Base-by-base conservation (phyloP, 2,329 filamentous ascomycete species). In the Penicillium capsulatum region DNA sequence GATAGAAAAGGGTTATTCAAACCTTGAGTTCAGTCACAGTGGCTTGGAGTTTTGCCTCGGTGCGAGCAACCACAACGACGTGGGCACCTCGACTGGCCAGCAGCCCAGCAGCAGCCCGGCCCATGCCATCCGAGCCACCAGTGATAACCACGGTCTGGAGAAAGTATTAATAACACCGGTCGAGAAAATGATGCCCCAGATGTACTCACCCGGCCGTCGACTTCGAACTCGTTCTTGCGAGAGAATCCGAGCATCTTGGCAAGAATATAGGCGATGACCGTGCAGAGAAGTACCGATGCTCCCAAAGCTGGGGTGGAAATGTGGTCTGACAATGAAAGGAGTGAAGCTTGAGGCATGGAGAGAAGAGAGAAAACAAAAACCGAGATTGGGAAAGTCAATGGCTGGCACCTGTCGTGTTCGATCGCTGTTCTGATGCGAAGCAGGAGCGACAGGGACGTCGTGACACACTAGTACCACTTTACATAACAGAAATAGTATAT, bases 91-190 rank as follows among this genome's bases (percentile, higher is more conserved):
- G 90, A 34, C 77, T 71, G 2, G 91, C 77, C 31, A 98, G 79
- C 51, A 89, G 75, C 36, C 79, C 75, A 4, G 83, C 89, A 14
- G 83, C 79, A 36, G 80, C 80, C 53, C 82, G 80, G 44, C 92
- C 92, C 84, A 96, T 87, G 42, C 92, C 92, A 60, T 96, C 86
- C 0, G 92, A 96, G 20, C 83, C 89, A 32, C 92, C 92, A 0
- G 92, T 98, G 36, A 98, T 73, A 39, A 97, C 73, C 36, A 94
- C 75, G 2, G 90, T 95, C 89, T 95, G 53, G 7, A 22, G 40
- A 26, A 38, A 34, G 5, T 34, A 37, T 58, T 28, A 59, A 46
- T 16, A n/a, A 36, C n/a, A 2, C 10, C 8, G 3, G 13, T 16
- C 3, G 22, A 17, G 30, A 17, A 24, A 26, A 29, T 2, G 4